Base-by-base conservation (phyloP, 2,329 filamentous ascomycete species). In the Pyrenochaeta sp. region DNA sequence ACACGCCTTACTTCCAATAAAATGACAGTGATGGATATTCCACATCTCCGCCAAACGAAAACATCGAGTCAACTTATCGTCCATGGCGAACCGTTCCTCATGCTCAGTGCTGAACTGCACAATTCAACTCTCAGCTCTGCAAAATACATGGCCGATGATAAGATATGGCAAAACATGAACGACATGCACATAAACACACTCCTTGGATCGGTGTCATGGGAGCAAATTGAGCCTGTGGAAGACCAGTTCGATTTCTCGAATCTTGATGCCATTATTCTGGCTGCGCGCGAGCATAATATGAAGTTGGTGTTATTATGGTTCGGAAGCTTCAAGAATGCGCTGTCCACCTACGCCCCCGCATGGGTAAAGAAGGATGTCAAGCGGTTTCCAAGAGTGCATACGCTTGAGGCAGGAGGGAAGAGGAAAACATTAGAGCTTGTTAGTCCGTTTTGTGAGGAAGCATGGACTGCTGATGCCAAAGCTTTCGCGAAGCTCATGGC, bases 71-170 rank as follows among this genome's bases (percentile, higher is more conserved):
- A 82, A 54, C 70, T 82, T 12, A 63, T 79, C 37, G 77, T 81
- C 55, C 58, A 81, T 64, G 78, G 75, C 55, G 63, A 77, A 27
- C 79, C 78, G 0, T 79, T 79, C 47, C 75, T 81, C 31, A 76
- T 79, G 55, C 70, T 79, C 5, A 76, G 69, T n/a, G 79, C 66
- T 9, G 78, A 82, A 66, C 64, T 81, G 32, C 80, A 82, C 49
- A 82, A 82, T 58, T 82, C 79, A 0, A 79, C 78, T 1, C 68
- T 82, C 41, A 77, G 73, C 7, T 81, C 77, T 4, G 71, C 76
- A 7, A 67, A 73, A 40, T 81, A 77, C 51, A 82, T 82, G 79
- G 61, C 69, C 14, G 68, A 73, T 7, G 66, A 61, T 37, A 61
- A 61, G 23, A 60, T 76, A 6, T 82, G 79, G 78, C 70, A 73